Evolutionary conservation across 2,329 filamentous ascomycete species (phyloP).

Genomic region (Penicillium hordei): DNA sequence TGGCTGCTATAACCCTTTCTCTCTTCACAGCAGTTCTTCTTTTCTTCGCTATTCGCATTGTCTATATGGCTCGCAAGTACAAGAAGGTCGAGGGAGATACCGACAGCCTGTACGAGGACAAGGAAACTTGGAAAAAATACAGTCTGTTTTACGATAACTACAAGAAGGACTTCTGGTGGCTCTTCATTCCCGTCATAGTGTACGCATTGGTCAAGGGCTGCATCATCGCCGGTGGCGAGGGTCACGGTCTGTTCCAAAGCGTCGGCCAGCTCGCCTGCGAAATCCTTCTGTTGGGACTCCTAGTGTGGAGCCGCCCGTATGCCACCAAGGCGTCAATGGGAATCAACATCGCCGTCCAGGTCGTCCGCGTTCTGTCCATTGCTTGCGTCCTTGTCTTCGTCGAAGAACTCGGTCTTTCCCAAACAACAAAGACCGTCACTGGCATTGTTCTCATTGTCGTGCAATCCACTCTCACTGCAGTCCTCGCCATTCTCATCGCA

Average conservation of each 20-base stretch:
- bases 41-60: constrained; percentile 85
- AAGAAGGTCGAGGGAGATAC: constrained; percentile 74
- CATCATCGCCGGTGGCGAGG: constrained; percentile 79
- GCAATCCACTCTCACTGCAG: constrained; percentile 77
- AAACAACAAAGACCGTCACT: constrained; percentile 91
- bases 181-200: constrained; percentile 83
- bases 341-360: constrained; percentile 90
- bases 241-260: constrained; percentile 79
- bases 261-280: constrained; percentile 80
- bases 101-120: constrained; percentile 77
- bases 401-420: constrained; percentile 81
- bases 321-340: constrained; percentile 83
- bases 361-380: constrained; percentile 84
- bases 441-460: constrained; percentile 92
- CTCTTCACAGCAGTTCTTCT: constrained; percentile 78
- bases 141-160: constrained; percentile 96
- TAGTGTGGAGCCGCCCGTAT: constrained; percentile 84
- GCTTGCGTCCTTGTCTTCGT: constrained; percentile 90
- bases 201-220: constrained; percentile 91
- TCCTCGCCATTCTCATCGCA: constrained; percentile 81
- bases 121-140: constrained; percentile 91
- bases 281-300: constrained; percentile 70
- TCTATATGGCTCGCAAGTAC: constrained; percentile 68
- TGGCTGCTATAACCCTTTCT: constrained; percentile 77
- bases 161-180: constrained; percentile 94